These are phyloP conservation scores for Hyaloscypha bicolor DNA, from an alignment of 495 filamentous ascomycete genomes.

Conservation along the genomic window DNA sequence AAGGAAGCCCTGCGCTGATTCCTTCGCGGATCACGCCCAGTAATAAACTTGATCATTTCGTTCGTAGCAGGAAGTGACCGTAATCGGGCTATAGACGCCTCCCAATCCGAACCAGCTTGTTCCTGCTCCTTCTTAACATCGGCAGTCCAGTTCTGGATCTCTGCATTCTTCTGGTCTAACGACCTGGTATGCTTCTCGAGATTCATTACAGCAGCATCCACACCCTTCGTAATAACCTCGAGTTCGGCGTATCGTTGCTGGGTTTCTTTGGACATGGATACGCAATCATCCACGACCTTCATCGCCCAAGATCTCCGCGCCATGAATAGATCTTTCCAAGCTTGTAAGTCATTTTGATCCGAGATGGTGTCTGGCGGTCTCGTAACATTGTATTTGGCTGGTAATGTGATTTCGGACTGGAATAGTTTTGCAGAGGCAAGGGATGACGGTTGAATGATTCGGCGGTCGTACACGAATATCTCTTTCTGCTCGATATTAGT, in stretches of 20 bases:
- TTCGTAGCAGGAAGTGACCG: constrained; percentile 58
- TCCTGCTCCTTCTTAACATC: constrained; percentile 72
- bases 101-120: constrained; percentile 65
- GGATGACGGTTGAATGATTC: constrained; percentile 56
- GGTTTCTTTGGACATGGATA: constrained; percentile 53
- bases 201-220: constrained; percentile 79
- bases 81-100: constrained; percentile 63
- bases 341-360: constrained; percentile 69
- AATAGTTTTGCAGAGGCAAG: constrained; percentile 40
- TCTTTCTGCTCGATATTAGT: constrained; percentile 61
- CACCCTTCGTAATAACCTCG: constrained; percentile 69
- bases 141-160: constrained; percentile 72
- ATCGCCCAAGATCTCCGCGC: constrained; percentile 75
- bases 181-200: constrained; percentile 75
- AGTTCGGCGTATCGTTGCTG: constrained; percentile 61
- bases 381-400: constrained; percentile 58
- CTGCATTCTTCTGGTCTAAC: constrained; percentile 71
- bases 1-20: constrained; percentile 56
- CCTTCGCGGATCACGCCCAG: constrained; percentile 43
- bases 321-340: constrained; percentile 83
- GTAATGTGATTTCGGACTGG: constrained; percentile 55
- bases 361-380: constrained; percentile 73
- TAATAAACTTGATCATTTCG: constrained; percentile 56
- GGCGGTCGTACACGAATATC: constrained; percentile 84
- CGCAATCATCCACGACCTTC: constrained; percentile 64